These are phyloP conservation scores for Globisporangium paddicum DNA, from an alignment of 352 stramenopile species.

Conservation along the genomic window DNA sequence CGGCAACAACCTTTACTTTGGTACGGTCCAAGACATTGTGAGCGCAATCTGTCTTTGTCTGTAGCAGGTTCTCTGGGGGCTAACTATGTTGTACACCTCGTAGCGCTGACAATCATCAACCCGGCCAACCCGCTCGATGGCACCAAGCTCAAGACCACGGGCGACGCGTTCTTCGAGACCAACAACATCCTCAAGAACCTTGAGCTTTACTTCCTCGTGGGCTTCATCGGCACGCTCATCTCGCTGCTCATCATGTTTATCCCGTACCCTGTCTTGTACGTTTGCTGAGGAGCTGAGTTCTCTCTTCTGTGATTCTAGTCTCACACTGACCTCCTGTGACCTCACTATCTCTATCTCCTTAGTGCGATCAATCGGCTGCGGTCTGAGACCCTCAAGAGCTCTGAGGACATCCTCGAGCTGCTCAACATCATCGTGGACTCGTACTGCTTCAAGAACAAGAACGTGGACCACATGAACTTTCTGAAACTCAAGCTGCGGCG, in stretches of 20 bases:
- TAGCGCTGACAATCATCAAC: slow-evolving; percentile 71
- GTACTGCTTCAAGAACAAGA: slow-evolving; percentile 88
- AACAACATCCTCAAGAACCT: slow-evolving; percentile 71
- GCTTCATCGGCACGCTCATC: slow-evolving; percentile 62
- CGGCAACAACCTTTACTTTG: slow-evolving; percentile 83
- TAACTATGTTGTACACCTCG: background rate
- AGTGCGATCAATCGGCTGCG: slow-evolving; percentile 57
- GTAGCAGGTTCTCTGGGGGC: too few relatives aligned
- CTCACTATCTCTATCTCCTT: background rate
- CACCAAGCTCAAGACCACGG: slow-evolving; percentile 37
- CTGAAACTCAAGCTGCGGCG: slow-evolving; percentile 62
- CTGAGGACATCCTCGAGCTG: slow-evolving; percentile 59
- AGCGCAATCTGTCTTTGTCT: background rate
- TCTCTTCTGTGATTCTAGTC: background rate
- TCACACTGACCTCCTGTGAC: background rate
- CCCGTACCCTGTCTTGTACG: slow-evolving; percentile 75
- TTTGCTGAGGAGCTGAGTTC: slow-evolving; percentile 1
- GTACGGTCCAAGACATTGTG: slow-evolving; percentile 20
- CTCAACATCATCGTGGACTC: slow-evolving; percentile 81
- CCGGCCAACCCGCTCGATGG: slow-evolving; percentile 48
- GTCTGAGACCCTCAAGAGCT: slow-evolving; percentile 38
- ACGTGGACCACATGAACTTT: slow-evolving; percentile 81
- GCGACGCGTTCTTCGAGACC: slow-evolving; percentile 47
- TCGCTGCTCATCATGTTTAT: slow-evolving; percentile 73
- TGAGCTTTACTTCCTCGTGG: slow-evolving; percentile 71